phyloP scores from a whole-genome alignment of 2,329 filamentous ascomycete genomes.

The Fusarium decemcellulare region DNA sequence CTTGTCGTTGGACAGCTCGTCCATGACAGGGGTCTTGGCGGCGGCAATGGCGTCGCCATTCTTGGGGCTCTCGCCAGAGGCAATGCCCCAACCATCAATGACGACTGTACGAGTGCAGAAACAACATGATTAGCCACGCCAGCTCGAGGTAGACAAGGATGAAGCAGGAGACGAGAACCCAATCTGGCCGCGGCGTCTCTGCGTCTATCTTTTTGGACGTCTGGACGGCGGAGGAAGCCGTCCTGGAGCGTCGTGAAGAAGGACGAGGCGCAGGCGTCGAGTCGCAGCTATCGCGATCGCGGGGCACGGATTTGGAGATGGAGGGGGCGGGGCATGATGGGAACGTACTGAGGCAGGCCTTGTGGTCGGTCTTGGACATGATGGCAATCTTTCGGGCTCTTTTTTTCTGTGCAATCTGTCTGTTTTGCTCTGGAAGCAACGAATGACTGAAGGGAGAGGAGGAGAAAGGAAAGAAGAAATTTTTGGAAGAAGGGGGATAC shows the following conservation, averaged over 20 bases:
- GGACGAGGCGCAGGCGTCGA: constrained; percentile 26
- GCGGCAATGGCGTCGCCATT: constrained; percentile 96
- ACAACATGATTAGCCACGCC: constrained; percentile 71
- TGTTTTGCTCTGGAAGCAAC: constrained; percentile 29
- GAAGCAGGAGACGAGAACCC: constrained; percentile 64
- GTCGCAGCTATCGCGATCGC: constrained; percentile 32
- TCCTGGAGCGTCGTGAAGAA: constrained; percentile 39
- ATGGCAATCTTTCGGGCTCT: constrained; percentile 42
- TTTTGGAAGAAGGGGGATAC: constrained; percentile 9
- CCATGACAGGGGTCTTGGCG: constrained; percentile 95
- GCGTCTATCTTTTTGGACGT: not conserved
- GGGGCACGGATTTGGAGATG: constrained; percentile 43
- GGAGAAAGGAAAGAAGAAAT: constrained; percentile 32
- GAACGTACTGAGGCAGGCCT: constrained; percentile 74
- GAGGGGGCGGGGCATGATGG: constrained; percentile 47
- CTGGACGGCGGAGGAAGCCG: constrained; percentile 34
- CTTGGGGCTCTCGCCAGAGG: constrained; percentile 83
- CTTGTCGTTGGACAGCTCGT: constrained; percentile 86
- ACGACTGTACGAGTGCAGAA: constrained; percentile 79
- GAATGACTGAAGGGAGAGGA: constrained; percentile 31
- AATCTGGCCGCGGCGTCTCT: constrained; percentile 46
- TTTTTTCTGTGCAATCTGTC: constrained; percentile 1
- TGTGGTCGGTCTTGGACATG: constrained; percentile 70
- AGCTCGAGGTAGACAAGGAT: constrained; percentile 70
- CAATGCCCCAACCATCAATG: constrained; percentile 98